phyloP scores from a whole-genome alignment of 1,139 yeast species.

The Yamadazyma jaroonii region DNA sequence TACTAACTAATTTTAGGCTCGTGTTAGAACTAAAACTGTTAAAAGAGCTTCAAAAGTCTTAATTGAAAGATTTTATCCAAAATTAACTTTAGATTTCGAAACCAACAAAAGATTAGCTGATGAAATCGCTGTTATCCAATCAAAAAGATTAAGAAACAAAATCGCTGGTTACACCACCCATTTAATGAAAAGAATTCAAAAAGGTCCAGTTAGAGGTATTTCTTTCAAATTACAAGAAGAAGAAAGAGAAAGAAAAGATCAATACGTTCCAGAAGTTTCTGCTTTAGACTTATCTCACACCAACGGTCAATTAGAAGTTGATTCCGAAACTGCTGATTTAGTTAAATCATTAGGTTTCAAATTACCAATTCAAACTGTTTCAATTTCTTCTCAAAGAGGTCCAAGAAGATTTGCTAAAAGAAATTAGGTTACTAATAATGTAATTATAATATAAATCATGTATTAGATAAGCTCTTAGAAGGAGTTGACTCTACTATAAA shows the following conservation, averaged over 20 bases:
- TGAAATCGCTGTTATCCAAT: slow-evolving; percentile 98
- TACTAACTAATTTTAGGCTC: slow-evolving; percentile 55
- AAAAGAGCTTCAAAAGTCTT: slow-evolving; percentile 99
- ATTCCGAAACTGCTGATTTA: slow-evolving; percentile 95
- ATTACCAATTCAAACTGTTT: slow-evolving; percentile 87
- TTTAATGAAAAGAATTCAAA: slow-evolving; percentile 99
- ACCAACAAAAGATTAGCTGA: slow-evolving; percentile 99
- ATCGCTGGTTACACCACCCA: slow-evolving; percentile 99
- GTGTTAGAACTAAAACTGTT: slow-evolving; percentile 99
- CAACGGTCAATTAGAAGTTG: slow-evolving; percentile 96
- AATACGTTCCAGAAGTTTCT: slow-evolving; percentile 99
- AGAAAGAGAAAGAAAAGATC: slow-evolving; percentile 99
- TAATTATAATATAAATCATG: slow-evolving; percentile 7
- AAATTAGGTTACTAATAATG: slow-evolving; percentile 48
- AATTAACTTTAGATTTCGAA: slow-evolving; percentile 99
- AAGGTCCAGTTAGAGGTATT: slow-evolving; percentile 99
- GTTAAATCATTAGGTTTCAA: slow-evolving; percentile 96
- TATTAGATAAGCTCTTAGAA: too few species aligned
- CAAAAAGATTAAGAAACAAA: slow-evolving; percentile 99
- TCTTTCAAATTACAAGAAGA: slow-evolving; percentile 99
- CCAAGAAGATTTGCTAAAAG: slow-evolving; percentile 96
- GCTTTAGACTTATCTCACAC: slow-evolving; percentile 98
- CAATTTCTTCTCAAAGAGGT: slow-evolving; percentile 91
- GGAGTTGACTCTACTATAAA: too few species aligned
- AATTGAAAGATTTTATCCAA: slow-evolving; percentile 99